Evolutionary conservation across 176 grass and related monocot species (phyloP).

Genomic region (Carex cristatella): DNA sequence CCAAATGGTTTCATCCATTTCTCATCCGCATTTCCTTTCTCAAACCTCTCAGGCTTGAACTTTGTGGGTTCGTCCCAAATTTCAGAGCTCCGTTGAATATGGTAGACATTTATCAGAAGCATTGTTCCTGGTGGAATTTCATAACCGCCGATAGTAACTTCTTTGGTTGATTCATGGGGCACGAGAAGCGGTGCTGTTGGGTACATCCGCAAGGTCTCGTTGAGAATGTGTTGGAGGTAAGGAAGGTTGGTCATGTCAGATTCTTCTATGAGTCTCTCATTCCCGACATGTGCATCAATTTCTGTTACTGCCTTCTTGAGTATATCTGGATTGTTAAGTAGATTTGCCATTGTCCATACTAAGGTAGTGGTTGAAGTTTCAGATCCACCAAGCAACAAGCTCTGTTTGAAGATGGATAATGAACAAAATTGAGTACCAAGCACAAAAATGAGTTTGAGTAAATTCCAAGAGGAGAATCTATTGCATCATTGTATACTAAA

Average conservation of each 20-base stretch:
- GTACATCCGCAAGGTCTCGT: not conserved
- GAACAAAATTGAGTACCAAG: not conserved
- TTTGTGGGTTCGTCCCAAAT: conserved; percentile 11
- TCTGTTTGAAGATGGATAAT: not conserved
- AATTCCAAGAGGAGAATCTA: no score
- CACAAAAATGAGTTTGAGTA: no score
- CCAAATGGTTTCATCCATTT: conserved; percentile 35
- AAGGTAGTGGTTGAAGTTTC: not conserved
- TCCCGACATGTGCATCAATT: conserved; percentile 3
- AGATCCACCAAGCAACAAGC: conserved; percentile 14
- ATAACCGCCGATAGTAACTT: not conserved
- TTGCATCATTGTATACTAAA: not conserved
- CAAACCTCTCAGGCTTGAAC: conserved; percentile 34
- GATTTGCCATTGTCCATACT: conserved; percentile 3
- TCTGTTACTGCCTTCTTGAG: not conserved
- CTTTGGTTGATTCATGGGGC: conserved; percentile 11
- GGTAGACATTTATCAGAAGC: conserved; percentile 18
- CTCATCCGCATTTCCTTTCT: not conserved
- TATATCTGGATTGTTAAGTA: conserved; percentile 11
- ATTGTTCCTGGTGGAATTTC: conserved; percentile 5
- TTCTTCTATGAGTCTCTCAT: conserved; percentile 16
- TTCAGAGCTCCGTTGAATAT: not conserved
- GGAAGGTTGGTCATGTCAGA: conserved; percentile 10
- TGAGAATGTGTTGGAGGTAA: conserved; percentile 1
- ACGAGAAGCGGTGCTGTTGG: not conserved